A percentile compares a stretch with the other conserved stretches of the same genome.
Evolutionary conservation across 257 asterid genomes (phyloP).

Genomic region (Linderniella brevidens): DNA sequence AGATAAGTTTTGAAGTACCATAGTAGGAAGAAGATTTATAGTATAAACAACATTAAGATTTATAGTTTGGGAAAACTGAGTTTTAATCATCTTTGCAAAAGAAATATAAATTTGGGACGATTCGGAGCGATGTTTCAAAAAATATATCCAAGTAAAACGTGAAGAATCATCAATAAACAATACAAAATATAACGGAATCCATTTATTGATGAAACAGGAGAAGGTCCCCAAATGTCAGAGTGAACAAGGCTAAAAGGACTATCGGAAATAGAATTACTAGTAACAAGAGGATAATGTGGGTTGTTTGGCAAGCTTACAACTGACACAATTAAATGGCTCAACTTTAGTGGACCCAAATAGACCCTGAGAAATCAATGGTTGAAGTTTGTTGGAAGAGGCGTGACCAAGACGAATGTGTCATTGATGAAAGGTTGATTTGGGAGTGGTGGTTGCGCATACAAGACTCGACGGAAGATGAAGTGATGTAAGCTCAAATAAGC

Average conservation of each 20-base stretch:
- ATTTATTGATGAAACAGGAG: background rate
- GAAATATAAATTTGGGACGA: background rate
- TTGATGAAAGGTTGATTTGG: background rate
- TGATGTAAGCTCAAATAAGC: slow-evolving; percentile 8
- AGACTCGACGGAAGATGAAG: background rate
- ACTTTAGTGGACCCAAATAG: slow-evolving; percentile 1
- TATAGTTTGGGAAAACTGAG: background rate
- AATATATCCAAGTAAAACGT: background rate
- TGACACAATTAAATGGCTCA: slow-evolving; percentile 1
- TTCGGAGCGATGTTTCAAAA: no score
- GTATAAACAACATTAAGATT: background rate
- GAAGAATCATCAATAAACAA: slow-evolving; percentile 1
- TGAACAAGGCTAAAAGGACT: no score
- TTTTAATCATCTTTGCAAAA: background rate
- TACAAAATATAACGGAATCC: background rate
- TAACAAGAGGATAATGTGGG: background rate
- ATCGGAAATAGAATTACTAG: background rate
- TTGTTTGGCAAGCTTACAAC: slow-evolving; percentile 7
- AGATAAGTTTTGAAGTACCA: no score
- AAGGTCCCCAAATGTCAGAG: no score
- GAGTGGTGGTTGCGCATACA: slow-evolving; percentile 1
- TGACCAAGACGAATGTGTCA: slow-evolving; percentile 7
- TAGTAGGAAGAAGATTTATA: no score
- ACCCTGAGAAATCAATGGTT: slow-evolving; percentile 3
- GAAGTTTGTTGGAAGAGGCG: slow-evolving; percentile 4